phyloP scores from a whole-genome alignment of 192 early-diverging fungal genomes.

The Pilaira anomala region DNA sequence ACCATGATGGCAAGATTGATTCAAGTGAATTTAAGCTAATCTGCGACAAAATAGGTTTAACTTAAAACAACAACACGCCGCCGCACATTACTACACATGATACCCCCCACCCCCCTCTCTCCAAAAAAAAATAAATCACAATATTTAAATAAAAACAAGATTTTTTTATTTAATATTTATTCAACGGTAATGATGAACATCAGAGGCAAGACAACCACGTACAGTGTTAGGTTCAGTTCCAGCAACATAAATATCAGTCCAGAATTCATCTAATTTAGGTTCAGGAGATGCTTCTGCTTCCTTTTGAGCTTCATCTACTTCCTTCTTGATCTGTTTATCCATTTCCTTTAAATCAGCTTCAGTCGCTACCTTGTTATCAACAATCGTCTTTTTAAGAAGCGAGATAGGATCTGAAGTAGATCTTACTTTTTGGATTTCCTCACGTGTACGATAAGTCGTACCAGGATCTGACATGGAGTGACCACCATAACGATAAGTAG shows the following conservation, averaged over 20 bases:
- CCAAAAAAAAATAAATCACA: too few relatives aligned
- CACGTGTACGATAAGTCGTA: constrained; percentile 97
- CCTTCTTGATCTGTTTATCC: constrained; percentile 85
- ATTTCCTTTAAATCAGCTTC: constrained; percentile 92
- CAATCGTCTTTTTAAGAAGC: constrained; percentile 79
- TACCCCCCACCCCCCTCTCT: too few relatives aligned
- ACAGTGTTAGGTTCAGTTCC: constrained; percentile 69
- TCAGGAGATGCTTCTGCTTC: constrained; percentile 77
- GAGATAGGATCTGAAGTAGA: constrained; percentile 92
- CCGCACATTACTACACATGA: too few relatives aligned
- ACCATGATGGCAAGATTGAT: constrained; percentile 34
- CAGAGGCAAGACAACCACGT: constrained; percentile 81
- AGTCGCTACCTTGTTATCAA: constrained; percentile 65
- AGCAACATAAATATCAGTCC: constrained; percentile 78
- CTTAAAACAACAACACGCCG: too few relatives aligned
- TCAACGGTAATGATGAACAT: constrained; percentile 66
- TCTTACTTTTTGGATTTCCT: constrained; percentile 98
- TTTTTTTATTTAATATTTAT: too few relatives aligned
- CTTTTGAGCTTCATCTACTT: constrained; percentile 83
- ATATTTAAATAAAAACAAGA: too few relatives aligned
- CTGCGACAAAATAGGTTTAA: constrained; percentile 4
- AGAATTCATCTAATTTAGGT: constrained; percentile 71
- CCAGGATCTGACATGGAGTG: constrained; percentile 99
- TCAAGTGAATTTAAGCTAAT: constrained; percentile 29
- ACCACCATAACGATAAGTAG: constrained; percentile 98